phyloP scores from a whole-genome alignment of 208 protist genomes.

The Tritrichomonas musculus region DNA sequence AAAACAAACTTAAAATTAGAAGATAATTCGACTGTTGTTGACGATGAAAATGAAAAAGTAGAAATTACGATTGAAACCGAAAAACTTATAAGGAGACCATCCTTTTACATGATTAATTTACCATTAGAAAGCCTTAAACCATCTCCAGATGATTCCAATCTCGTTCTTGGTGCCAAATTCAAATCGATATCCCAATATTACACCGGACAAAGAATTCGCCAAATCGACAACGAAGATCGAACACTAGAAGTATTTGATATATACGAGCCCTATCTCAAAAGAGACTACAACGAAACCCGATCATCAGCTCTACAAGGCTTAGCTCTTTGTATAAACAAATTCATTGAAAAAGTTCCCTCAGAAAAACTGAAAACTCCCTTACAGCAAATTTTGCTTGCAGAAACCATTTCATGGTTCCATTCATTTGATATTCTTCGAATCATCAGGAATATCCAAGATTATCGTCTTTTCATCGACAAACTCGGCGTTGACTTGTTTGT shows the following conservation, averaged over 20 bases:
- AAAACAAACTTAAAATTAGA: background rate
- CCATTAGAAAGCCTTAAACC: background rate
- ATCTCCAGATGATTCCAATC: background rate
- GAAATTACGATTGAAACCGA: too few species aligned
- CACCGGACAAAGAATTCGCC: too few species aligned
- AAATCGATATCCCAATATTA: background rate
- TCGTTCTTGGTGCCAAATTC: background rate
- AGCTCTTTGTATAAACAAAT: background rate
- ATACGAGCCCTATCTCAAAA: background rate
- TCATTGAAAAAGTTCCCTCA: background rate
- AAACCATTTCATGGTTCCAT: background rate
- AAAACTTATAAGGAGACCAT: background rate
- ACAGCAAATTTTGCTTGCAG: background rate
- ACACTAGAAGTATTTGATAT: background rate
- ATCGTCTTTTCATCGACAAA: background rate
- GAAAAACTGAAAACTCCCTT: background rate
- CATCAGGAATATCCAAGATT: background rate
- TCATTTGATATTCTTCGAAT: background rate
- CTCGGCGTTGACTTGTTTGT: background rate
- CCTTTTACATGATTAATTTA: background rate
- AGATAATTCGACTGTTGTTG: too few species aligned
- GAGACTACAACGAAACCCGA: background rate
- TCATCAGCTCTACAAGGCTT: background rate
- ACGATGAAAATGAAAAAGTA: too few species aligned
- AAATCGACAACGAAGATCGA: background rate